Evolutionary conservation across 192 early-diverging fungal species (phyloP).

Genomic region (Dissophora ornata): DNA sequence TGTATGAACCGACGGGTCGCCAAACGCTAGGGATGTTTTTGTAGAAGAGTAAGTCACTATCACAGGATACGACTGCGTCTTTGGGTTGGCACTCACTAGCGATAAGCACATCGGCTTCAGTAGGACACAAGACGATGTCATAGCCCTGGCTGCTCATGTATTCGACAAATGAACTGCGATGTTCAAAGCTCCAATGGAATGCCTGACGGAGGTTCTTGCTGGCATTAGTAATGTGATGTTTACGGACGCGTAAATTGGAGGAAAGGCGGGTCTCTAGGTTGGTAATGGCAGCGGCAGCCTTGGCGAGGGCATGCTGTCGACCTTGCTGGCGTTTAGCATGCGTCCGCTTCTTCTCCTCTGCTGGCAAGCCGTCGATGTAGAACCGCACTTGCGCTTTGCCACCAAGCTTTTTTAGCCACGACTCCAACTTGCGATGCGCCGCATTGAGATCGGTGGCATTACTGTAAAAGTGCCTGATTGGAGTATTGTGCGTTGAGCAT

Average conservation of each 20-base stretch:
- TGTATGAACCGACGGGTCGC: conserved; percentile 4
- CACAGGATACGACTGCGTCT: conserved; percentile 6
- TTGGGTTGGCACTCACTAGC: conserved; percentile 4
- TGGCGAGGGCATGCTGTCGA: conserved; percentile 7
- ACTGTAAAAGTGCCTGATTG: not conserved
- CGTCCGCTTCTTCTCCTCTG: conserved; percentile 8
- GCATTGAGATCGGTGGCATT: not conserved
- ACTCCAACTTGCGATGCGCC: not conserved
- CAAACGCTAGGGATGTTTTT: conserved; percentile 9
- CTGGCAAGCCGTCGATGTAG: conserved; percentile 8
- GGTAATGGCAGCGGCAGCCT: conserved; percentile 1
- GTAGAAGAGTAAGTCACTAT: conserved; percentile 4
- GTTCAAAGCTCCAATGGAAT: conserved; percentile 17
- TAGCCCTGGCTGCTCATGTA: conserved; percentile 12
- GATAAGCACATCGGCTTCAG: conserved; percentile 16
- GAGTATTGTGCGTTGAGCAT: not conserved
- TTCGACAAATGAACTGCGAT: conserved; percentile 17
- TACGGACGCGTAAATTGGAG: not conserved
- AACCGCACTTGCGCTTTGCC: not conserved
- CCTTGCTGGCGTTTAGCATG: not conserved
- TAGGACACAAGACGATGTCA: conserved; percentile 1
- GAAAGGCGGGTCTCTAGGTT: conserved; percentile 7
- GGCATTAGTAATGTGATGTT: conserved; percentile 6
- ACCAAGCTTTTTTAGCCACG: not conserved
- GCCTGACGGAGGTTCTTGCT: conserved; percentile 9